Evolutionary conservation across 2,329 filamentous ascomycete species (phyloP).

Genomic region (Capronia americana): DNA sequence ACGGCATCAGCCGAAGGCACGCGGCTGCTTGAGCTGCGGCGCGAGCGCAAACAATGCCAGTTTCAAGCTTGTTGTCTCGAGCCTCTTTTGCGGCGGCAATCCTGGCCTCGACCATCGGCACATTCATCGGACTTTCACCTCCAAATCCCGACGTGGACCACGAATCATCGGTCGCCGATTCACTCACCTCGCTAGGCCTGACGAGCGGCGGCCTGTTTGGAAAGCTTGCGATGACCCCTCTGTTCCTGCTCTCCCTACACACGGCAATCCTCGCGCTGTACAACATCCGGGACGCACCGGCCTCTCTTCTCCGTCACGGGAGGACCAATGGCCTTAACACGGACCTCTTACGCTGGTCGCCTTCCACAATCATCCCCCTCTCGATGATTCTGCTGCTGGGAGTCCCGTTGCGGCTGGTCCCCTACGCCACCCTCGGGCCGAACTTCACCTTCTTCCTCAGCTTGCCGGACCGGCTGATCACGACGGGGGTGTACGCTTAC

Average conservation of each 20-base stretch:
- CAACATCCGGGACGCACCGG: neutral
- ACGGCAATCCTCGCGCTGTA: neutral
- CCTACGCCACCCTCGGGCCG: conserved; percentile 55
- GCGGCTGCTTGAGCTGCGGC: neutral
- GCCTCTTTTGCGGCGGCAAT: neutral
- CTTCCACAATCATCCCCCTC: neutral
- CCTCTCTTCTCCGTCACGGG: neutral
- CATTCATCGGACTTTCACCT: conserved; percentile 1
- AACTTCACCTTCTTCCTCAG: conserved; percentile 63
- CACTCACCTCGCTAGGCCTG: neutral
- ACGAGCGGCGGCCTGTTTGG: neutral
- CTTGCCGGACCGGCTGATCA: conserved; percentile 55
- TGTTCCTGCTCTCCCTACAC: neutral
- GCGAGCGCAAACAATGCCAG: neutral
- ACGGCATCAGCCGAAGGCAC: too few relatives aligned
- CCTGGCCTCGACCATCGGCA: neutral
- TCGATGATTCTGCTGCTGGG: neutral
- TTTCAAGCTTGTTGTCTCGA: neutral
- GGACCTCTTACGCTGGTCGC: neutral
- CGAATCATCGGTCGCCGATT: neutral
- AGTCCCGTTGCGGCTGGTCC: conserved; percentile 44
- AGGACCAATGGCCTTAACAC: neutral
- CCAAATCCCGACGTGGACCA: neutral
- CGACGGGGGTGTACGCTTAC: conserved; percentile 56
- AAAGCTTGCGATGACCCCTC: neutral